Conservation (phyloP, 2,329 filamentous ascomycete species). For the Aspergillus fumigatiaffinis region DNA sequence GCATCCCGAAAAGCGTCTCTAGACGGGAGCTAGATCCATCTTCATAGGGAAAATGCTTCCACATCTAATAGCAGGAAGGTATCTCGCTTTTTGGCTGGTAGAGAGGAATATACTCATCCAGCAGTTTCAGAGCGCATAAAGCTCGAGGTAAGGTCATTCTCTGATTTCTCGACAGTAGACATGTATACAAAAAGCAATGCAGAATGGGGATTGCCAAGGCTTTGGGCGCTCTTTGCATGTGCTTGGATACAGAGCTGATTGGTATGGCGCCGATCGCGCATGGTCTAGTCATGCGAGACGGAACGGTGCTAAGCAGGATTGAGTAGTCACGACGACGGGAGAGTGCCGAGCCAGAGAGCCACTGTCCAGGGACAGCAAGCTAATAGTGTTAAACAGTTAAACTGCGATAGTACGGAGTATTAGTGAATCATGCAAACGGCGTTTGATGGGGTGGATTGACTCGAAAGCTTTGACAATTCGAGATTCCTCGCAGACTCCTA, state of each 20-base stretch:
- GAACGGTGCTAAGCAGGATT: background rate
- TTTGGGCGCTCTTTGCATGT: background rate
- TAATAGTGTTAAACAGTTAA: too few relatives aligned
- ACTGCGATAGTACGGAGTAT: too few relatives aligned
- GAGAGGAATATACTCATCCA: background rate
- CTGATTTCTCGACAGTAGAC: too few relatives aligned
- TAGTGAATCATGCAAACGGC: background rate
- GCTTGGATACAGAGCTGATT: background rate
- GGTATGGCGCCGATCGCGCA: background rate
- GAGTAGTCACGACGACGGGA: background rate
- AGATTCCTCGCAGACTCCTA: background rate
- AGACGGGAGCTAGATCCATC: background rate
- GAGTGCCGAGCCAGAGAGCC: background rate
- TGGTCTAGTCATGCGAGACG: background rate
- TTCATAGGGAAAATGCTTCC: background rate
- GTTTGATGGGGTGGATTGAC: background rate
- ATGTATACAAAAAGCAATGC: too few relatives aligned
- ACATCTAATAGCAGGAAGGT: too few relatives aligned
- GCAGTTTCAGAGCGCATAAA: background rate
- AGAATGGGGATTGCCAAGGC: too few relatives aligned
- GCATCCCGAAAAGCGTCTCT: too few relatives aligned
- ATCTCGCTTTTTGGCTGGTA: too few relatives aligned
- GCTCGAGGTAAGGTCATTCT: background rate
- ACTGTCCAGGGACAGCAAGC: too few relatives aligned
- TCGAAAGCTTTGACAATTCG: background rate